phyloP scores from a whole-genome alignment of 1,139 yeast species.

The Zhuliangozyma parablackwelliae region DNA sequence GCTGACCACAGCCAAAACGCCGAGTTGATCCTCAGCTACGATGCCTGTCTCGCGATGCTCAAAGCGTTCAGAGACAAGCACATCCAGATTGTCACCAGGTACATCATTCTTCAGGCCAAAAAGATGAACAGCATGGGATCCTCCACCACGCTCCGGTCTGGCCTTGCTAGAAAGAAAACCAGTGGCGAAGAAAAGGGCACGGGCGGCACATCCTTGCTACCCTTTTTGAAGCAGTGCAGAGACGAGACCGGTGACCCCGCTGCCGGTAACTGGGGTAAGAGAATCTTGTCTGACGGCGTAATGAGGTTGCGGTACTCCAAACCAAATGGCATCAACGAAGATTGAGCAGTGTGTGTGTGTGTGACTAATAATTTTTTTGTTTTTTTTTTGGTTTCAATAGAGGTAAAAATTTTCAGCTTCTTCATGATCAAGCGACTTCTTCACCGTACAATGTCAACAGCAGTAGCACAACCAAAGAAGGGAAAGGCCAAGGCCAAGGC shows the following conservation, averaged over 20 bases:
- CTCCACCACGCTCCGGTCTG: constrained; percentile 53
- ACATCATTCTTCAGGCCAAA: constrained; percentile 74
- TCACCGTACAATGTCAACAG: constrained; percentile 1
- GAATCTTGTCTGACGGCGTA: constrained; percentile 62
- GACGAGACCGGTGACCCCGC: constrained; percentile 94
- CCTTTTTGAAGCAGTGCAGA: constrained; percentile 89
- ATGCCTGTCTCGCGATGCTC: constrained; percentile 87
- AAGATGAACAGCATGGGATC: constrained; percentile 51
- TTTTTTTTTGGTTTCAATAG: constrained; percentile 1
- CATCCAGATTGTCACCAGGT: constrained; percentile 86
- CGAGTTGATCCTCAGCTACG: constrained; percentile 69
- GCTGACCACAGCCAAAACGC: constrained; percentile 26
- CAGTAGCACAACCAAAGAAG: constrained; percentile 9
- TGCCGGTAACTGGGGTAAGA: constrained; percentile 84
- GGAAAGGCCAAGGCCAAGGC: constrained; percentile 23
- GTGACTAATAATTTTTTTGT: constrained; percentile 1
- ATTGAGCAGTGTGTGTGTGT: constrained; percentile 10
- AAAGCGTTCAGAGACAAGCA: constrained; percentile 88
- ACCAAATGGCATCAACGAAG: constrained; percentile 29
- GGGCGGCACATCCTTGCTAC: constrained; percentile 89
- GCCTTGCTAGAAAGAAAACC: constrained; percentile 48
- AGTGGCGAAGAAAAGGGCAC: constrained; percentile 69
- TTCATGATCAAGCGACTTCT: too few relatives aligned
- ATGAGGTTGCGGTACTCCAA: constrained; percentile 42
- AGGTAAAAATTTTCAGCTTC: neutral